Evolutionary conservation across 2,329 filamentous ascomycete genomes (phyloP).

Genomic region (Neoscytalidium dimidiatum): DNA sequence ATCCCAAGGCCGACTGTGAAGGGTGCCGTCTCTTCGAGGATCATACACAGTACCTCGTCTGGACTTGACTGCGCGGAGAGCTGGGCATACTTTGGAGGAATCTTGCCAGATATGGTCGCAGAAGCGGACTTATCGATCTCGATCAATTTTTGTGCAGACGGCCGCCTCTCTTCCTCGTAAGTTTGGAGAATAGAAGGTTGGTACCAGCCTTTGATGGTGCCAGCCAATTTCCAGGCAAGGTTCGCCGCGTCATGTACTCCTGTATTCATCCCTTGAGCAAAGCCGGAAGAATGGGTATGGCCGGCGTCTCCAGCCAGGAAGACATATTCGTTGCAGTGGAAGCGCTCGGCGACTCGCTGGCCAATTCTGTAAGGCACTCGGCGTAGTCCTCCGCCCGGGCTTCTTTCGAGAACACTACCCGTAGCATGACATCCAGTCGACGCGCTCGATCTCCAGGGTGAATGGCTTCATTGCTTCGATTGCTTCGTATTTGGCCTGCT

Average conservation of each 20-base stretch:
- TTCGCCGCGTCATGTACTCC: conserved; percentile 28
- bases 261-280: conserved; percentile 28
- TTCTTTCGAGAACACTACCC: not conserved
- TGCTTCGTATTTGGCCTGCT: not conserved
- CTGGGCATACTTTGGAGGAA: not conserved
- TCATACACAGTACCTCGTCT: not conserved
- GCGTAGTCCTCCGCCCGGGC: not conserved
- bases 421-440: not conserved
- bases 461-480: not conserved
- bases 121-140: not conserved
- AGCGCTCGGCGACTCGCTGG: not conserved
- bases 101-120: not conserved
- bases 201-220: conserved; percentile 26
- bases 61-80: not conserved
- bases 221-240: conserved; percentile 27
- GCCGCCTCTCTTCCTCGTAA: conserved; percentile 31
- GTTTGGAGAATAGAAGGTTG: conserved; percentile 29
- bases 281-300: conserved; percentile 25
- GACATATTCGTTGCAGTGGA: not conserved
- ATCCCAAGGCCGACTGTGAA: conserved; percentile 2
- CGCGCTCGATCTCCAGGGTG: not conserved
- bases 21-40: not conserved
- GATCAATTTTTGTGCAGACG: not conserved
- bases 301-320: conserved; percentile 25
- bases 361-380: conserved; percentile 23